These are phyloP conservation scores for Podila clonocystis DNA, from an alignment of 192 early-diverging fungal species.

Conservation along the genomic window DNA sequence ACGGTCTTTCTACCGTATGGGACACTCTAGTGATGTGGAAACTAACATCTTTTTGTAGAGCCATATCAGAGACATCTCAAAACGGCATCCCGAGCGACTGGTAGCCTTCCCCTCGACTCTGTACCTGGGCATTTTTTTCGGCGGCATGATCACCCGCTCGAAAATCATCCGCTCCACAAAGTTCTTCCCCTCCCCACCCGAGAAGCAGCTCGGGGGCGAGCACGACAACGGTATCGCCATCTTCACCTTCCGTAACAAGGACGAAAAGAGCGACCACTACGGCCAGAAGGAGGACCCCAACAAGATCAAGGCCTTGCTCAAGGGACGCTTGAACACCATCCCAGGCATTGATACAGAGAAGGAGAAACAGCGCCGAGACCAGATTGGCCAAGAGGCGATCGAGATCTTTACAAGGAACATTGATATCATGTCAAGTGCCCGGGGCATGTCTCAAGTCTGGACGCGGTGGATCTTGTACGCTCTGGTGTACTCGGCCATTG, in stretches of 20 bases:
- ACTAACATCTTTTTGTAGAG: slow-evolving; percentile 7
- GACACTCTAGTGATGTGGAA: neutral
- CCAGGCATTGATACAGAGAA: slow-evolving; percentile 11
- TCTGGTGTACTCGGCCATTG: slow-evolving; percentile 16
- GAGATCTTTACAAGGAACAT: slow-evolving; percentile 46
- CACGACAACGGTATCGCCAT: slow-evolving; percentile 37
- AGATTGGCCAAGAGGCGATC: slow-evolving; percentile 27
- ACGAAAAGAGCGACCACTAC: neutral
- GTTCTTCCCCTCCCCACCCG: slow-evolving; percentile 38
- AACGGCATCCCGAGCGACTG: slow-evolving; percentile 27
- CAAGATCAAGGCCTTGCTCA: slow-evolving; percentile 17
- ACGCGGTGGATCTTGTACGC: slow-evolving; percentile 17
- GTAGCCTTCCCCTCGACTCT: slow-evolving; percentile 39
- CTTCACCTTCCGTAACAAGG: slow-evolving; percentile 28
- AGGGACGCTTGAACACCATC: slow-evolving; percentile 26
- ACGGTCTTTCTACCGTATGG: neutral
- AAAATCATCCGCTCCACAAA: slow-evolving; percentile 29
- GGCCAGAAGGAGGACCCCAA: slow-evolving; percentile 27
- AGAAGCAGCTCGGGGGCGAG: slow-evolving; percentile 29
- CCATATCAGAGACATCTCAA: slow-evolving; percentile 42
- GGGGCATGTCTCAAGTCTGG: slow-evolving; percentile 28
- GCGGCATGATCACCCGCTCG: slow-evolving; percentile 28
- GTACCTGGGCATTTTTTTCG: slow-evolving; percentile 44
- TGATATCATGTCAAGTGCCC: slow-evolving; percentile 22
- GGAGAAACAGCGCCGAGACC: neutral